Percentiles rank a stretch among this genome's conserved stretches.
phyloP scores from a whole-genome alignment of 2,329 filamentous ascomycete species.

The Pyricularia sp. region DNA sequence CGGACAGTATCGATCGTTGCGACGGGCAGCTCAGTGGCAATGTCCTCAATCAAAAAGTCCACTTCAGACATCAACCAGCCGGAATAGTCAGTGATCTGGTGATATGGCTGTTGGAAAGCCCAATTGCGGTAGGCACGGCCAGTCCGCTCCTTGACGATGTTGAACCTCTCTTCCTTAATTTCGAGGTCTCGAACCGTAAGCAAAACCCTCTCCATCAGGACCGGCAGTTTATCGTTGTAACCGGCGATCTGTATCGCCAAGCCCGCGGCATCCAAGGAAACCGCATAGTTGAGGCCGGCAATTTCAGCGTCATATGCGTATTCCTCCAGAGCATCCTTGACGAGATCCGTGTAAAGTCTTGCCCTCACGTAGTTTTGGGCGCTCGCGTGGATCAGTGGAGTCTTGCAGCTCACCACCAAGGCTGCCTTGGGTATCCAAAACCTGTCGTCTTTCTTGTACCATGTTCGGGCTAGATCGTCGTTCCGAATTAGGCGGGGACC shows the following conservation, averaged over 20 bases:
- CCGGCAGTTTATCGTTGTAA: constrained; percentile 93
- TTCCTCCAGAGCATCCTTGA: constrained; percentile 80
- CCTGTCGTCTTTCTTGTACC: constrained; percentile 97
- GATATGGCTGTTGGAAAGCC: constrained; percentile 80
- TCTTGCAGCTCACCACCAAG: constrained; percentile 70
- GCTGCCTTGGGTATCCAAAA: constrained; percentile 98
- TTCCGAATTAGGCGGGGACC: constrained; percentile 77
- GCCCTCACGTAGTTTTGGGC: constrained; percentile 72
- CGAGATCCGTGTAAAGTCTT: constrained; percentile 72
- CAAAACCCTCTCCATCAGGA: constrained; percentile 83
- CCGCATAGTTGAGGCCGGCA: constrained; percentile 74
- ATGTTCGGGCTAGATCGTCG: constrained; percentile 69
- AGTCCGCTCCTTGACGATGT: constrained; percentile 81
- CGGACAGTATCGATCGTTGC: constrained; percentile 68
- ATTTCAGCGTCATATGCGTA: constrained; percentile 96
- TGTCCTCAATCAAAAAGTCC: constrained; percentile 70
- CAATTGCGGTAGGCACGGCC: constrained; percentile 73
- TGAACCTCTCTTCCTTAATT: constrained; percentile 78
- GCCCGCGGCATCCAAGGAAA: constrained; percentile 64
- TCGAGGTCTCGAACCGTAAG: constrained; percentile 75
- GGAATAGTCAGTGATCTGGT: constrained; percentile 76
- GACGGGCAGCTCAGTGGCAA: constrained; percentile 64
- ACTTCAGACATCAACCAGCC: constrained; percentile 71
- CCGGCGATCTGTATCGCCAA: constrained; percentile 73
- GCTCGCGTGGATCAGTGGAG: constrained; percentile 68